These are phyloP conservation scores for Teunomyces panamensis DNA, from an alignment of 805 yeast genomes.

Conservation along the genomic window DNA sequence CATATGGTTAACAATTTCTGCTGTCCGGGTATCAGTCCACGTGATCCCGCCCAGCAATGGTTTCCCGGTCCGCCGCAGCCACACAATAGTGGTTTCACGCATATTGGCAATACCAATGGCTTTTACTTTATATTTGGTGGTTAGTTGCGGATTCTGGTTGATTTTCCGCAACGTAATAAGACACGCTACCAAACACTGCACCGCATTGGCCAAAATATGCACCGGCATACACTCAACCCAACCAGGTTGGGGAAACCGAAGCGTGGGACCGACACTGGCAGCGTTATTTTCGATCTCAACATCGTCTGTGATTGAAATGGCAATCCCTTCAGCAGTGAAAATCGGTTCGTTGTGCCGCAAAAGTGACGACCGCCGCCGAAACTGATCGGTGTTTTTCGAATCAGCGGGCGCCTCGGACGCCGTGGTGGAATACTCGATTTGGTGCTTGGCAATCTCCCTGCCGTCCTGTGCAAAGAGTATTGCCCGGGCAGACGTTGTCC, in stretches of 20 bases:
- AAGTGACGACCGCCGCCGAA: slow-evolving; percentile 41
- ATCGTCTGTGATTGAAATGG: slow-evolving; percentile 55
- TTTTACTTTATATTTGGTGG: slow-evolving; percentile 58
- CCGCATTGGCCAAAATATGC: slow-evolving; percentile 75
- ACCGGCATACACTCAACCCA: slow-evolving; percentile 95
- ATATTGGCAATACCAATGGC: slow-evolving; percentile 91
- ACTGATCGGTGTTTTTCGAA: slow-evolving; percentile 42
- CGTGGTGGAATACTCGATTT: slow-evolving; percentile 81
- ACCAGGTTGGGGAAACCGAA: slow-evolving; percentile 75
- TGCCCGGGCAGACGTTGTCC: slow-evolving; percentile 89
- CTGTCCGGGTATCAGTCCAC: slow-evolving; percentile 93
- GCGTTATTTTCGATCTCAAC: slow-evolving; percentile 62
- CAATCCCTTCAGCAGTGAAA: slow-evolving; percentile 72
- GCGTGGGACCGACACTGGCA: slow-evolving; percentile 60
- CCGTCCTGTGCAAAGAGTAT: slow-evolving; percentile 75
- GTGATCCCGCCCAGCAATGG: slow-evolving; percentile 88
- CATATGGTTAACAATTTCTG: slow-evolving; percentile 63
- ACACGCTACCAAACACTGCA: slow-evolving; percentile 73
- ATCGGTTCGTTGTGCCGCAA: slow-evolving; percentile 53
- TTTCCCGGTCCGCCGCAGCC: slow-evolving; percentile 80
- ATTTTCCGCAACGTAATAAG: slow-evolving; percentile 53
- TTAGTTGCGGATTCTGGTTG: slow-evolving; percentile 49
- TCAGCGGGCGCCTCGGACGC: slow-evolving; percentile 53
- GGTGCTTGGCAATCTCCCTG: slow-evolving; percentile 80
- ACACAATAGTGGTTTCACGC: slow-evolving; percentile 90